Percentiles rank a stretch among this genome's conserved stretches.
Evolutionary conservation across 148 eudicot species (phyloP).

Genomic region (Linanthus parryae): DNA sequence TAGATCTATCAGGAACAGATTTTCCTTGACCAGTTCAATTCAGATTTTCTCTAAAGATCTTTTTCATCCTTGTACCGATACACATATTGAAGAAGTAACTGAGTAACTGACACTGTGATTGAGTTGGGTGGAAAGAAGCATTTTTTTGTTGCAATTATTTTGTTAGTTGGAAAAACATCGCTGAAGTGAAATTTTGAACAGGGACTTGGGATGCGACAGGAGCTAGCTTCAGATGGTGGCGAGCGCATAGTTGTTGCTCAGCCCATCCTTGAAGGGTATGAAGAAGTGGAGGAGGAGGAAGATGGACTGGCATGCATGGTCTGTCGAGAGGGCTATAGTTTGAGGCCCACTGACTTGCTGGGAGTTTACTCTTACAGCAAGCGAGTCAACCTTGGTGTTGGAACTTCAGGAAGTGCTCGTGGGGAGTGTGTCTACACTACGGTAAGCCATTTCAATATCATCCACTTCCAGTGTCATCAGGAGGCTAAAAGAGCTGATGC

Average conservation of each 20-base stretch:
- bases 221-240: conserved; percentile 84
- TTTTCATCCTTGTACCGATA: no score
- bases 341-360: conserved; percentile 76
- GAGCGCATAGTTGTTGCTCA: conserved; percentile 80
- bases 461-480: conserved; percentile 97
- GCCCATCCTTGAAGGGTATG: conserved; percentile 90
- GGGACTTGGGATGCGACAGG: conserved; percentile 89
- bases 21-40: no score
- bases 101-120: no score
- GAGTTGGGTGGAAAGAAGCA: no score
- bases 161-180: no score
- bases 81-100: no score
- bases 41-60: no score
- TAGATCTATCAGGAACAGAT: no score
- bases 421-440: conserved; percentile 98
- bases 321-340: conserved; percentile 90
- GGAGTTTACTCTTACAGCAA: conserved; percentile 95
- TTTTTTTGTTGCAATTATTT: no score
- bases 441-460: conserved; percentile 96
- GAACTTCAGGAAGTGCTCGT: conserved; percentile 70
- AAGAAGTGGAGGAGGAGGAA: conserved; percentile 95
- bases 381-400: conserved; percentile 86
- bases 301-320: conserved; percentile 99
- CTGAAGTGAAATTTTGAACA: no score
- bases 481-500: conserved; percentile 99